phyloP scores from a whole-genome alignment of 176 grass and related monocot species.

The sorghum (Sorghum bicolor) region DNA sequence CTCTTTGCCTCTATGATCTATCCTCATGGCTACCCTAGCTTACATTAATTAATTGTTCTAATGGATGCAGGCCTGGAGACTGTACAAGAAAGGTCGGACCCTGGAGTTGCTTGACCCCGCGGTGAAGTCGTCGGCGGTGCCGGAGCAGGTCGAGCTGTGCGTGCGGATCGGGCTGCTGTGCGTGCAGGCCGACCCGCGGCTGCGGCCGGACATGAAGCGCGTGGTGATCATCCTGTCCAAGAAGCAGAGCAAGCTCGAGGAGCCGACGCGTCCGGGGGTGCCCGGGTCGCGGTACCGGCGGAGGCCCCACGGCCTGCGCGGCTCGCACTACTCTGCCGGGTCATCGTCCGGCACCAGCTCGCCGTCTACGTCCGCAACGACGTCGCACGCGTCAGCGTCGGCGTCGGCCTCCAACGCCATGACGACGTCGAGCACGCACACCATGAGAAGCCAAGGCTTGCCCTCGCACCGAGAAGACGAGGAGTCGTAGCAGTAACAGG shows the following conservation, averaged over 20 bases:
- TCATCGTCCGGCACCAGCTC: conserved; percentile 58
- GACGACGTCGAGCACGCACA: conserved; percentile 44
- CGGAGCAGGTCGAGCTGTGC: conserved; percentile 67
- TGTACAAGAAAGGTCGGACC: conserved; percentile 70
- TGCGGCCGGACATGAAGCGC: conserved; percentile 86
- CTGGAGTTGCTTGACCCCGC: conserved; percentile 67
- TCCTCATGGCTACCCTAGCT: not conserved
- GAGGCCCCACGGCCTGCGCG: conserved; percentile 33
- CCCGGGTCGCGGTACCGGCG: conserved; percentile 55
- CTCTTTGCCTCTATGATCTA: not conserved
- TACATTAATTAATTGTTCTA: not conserved
- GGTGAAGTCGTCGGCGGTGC: conserved; percentile 41
- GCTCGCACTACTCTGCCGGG: conserved; percentile 43
- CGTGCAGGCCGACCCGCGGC: conserved; percentile 69
- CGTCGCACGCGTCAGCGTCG: conserved; percentile 35
- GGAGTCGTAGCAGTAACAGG: not conserved
- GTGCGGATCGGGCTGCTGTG: conserved; percentile 80
- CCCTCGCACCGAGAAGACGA: conserved; percentile 36
- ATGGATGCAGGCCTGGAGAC: conserved; percentile 58
- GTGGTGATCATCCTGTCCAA: conserved; percentile 77
- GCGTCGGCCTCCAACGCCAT: conserved; percentile 43
- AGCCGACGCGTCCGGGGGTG: conserved; percentile 63
- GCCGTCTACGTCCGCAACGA: conserved; percentile 31
- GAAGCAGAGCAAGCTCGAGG: conserved; percentile 68
- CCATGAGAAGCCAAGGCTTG: conserved; percentile 33